A percentile compares a stretch with the other conserved stretches of the same genome.
Evolutionary conservation across 164 flowering plant species (phyloP).

Genomic region (Umbilicus rupestris): DNA sequence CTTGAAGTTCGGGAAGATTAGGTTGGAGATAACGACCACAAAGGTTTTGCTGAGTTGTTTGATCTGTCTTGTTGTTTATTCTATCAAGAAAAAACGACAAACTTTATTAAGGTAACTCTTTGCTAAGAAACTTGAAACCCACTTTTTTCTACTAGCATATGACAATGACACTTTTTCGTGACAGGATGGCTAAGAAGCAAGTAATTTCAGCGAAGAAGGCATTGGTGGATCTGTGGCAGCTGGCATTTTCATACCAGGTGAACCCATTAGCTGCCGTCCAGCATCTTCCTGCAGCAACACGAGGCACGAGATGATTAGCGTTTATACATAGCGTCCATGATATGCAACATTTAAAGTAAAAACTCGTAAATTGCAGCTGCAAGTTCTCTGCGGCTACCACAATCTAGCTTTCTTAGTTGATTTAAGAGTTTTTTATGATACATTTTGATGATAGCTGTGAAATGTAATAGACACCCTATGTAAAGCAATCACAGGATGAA

Average conservation of each 20-base stretch:
- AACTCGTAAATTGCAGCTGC: too few species aligned
- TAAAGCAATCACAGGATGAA: too few species aligned
- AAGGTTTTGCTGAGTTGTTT: constrained; percentile 32
- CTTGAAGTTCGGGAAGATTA: constrained; percentile 31
- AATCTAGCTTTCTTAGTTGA: too few species aligned
- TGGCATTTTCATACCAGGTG: constrained; percentile 88
- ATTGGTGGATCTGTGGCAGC: constrained; percentile 69
- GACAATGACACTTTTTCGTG: background rate
- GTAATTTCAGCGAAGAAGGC: constrained; percentile 41
- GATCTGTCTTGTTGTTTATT: constrained; percentile 23
- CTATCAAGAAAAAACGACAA: constrained; percentile 29
- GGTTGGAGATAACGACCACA: constrained; percentile 27
- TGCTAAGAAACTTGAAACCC: background rate
- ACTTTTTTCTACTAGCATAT: background rate
- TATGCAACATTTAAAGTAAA: too few species aligned
- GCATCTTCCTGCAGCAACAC: constrained; percentile 41
- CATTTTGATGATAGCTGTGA: too few species aligned
- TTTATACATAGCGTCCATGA: background rate
- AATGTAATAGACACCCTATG: too few species aligned
- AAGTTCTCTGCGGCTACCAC: too few species aligned
- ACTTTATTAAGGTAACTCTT: constrained; percentile 31
- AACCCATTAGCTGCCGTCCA: constrained; percentile 88
- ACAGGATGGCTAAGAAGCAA: constrained; percentile 37
- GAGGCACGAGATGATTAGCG: constrained; percentile 19
- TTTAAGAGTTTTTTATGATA: too few species aligned